Evolutionary conservation across 2,329 filamentous ascomycete genomes (phyloP), one percentile per base, ranked within the genome.

Genomic region (Aureobasidium zeae): DNA sequence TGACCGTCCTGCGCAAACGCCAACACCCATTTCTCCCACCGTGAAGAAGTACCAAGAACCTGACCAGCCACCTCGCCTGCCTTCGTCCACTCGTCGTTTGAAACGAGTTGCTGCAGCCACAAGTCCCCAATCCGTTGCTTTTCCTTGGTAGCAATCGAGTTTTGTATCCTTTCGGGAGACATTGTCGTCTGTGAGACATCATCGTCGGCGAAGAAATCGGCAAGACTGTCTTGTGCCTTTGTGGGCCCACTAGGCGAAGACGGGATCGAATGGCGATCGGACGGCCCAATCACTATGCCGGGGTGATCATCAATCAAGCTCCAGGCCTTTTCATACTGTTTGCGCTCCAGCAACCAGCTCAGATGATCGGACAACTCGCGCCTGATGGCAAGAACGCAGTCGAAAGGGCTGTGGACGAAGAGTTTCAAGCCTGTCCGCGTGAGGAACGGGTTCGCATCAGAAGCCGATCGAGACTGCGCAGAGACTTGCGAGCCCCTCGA

Each of bases 21-120:
- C 77, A 84, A 93, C 4, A 93, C 83, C 87, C 89, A 96, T 55
- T 93, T 86, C 64, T 96, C 88, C 91, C 91, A 98, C 53, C 82
- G 72, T 35, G 82, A 72, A 1, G 86, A 78, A 1, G 81, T 86
- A 31, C 79, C 79, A 1, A 98, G 70, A 0, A 95, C 88, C 56
- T 81, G 86, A 11, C 82, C 84, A 47, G 87, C 89, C 3, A 93
- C 72, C 55, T 82, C 72, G 1, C 86, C 89, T 5, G 91, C 91
- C 46, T 74, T 69, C 7, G 60, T 59, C 91, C 91, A 98, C 49
- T 89, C 72, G 7, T 77, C 73, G 0, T 76, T 71, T 25, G 80
- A 76, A 24, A 94, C 76, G 24, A 96, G 73, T 55, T 94, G 85
- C 48, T 88, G 80, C 24, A 98, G 73, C 91, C 91, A 98, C 4